These are phyloP conservation scores for Phialophora expanda DNA, from an alignment of 2,329 filamentous ascomycete genomes.

Conservation along the genomic window DNA sequence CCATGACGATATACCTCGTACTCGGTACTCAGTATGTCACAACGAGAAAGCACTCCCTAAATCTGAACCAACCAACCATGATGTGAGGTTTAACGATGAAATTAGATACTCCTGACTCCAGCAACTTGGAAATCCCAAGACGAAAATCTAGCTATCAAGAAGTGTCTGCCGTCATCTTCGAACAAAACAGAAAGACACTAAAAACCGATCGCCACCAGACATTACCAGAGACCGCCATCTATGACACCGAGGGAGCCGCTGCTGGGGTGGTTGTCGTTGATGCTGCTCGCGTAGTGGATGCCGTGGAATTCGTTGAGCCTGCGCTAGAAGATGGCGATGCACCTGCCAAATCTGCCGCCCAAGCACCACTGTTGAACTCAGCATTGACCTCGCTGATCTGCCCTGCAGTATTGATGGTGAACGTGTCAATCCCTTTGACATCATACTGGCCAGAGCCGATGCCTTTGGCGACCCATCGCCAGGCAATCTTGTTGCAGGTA, in stretches of 20 bases:
- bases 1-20: not conserved
- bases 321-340: not conserved
- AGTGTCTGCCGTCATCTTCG: not conserved
- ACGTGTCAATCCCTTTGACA: constrained; percentile 29
- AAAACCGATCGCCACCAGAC: not conserved
- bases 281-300: not conserved
- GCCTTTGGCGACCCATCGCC: constrained; percentile 34
- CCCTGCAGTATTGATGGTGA: constrained; percentile 23
- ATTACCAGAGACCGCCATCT: not conserved
- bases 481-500: constrained; percentile 37
- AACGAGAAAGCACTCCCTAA: not conserved
- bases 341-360: constrained; percentile 19
- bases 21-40: too few relatives aligned
- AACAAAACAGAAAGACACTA: not conserved
- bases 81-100: not conserved
- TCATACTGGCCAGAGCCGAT: constrained; percentile 26
- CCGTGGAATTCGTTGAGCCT: not conserved
- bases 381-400: constrained; percentile 29
- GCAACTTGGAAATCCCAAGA: not conserved
- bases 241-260: not conserved
- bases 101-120: not conserved
- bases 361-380: constrained; percentile 31
- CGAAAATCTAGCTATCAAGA: not conserved
- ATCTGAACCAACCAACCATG: not conserved
- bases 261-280: not conserved